Conservation (phyloP, 441 rosid genomes). For the Erodium trifolium region DNA sequence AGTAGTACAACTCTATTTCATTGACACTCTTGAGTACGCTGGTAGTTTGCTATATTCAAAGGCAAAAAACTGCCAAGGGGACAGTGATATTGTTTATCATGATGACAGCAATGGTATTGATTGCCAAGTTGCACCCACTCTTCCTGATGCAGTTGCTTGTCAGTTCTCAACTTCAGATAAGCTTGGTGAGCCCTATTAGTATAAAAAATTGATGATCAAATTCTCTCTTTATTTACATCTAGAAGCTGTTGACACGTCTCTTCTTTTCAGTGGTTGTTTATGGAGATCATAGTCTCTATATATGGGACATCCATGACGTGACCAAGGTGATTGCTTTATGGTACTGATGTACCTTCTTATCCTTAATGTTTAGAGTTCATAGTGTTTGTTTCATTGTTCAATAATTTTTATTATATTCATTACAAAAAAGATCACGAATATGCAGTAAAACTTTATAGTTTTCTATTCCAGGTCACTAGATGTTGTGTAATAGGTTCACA, state of each 20-base stretch:
- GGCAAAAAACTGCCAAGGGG: constrained; percentile 32
- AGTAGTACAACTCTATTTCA: constrained; percentile 41
- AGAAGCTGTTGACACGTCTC: constrained; percentile 19
- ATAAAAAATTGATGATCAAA: not conserved
- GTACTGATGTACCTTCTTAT: not conserved
- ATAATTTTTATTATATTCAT: not conserved
- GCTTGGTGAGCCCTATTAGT: constrained; percentile 42
- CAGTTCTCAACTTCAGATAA: constrained; percentile 59
- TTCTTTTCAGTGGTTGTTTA: constrained; percentile 61
- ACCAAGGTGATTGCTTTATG: constrained; percentile 42
- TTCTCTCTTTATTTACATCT: constrained; percentile 10
- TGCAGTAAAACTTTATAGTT: constrained; percentile 21
- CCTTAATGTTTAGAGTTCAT: constrained; percentile 15
- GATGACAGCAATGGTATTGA: constrained; percentile 21
- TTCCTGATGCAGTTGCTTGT: constrained; percentile 81
- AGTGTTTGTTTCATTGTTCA: not conserved
- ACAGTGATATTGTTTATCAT: constrained; percentile 20
- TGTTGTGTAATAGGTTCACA: constrained; percentile 60
- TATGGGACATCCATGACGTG: constrained; percentile 65
- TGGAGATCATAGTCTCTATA: constrained; percentile 61
- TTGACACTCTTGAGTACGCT: constrained; percentile 35
- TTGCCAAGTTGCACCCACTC: constrained; percentile 22
- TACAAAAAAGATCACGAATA: not conserved
- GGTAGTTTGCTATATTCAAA: constrained; percentile 49
- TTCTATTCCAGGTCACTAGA: constrained; percentile 53